Base-by-base conservation (phyloP, 192 early-diverging fungal species). In the Gamsiella multidivaricata region DNA sequence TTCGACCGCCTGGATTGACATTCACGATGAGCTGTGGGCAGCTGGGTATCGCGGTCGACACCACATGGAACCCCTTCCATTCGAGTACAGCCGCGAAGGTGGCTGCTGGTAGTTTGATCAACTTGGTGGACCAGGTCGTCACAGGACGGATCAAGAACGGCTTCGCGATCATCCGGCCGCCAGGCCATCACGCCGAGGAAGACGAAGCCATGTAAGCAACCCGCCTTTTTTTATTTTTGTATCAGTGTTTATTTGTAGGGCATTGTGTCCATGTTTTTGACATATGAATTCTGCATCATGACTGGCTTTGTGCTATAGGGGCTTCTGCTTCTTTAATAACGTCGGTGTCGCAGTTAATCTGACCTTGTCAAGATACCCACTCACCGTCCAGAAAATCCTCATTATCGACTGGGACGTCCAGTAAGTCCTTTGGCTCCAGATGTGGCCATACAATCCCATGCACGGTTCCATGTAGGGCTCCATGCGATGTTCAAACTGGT, bases 321-420 rank as follows among this genome's bases (percentile, higher is more conserved):
- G 93, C 5, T 94, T 91, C 55, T 94, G 93, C 59, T 84, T 91
- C 42, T 90, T 84, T 68, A 94, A 94, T 70, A 94, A 94, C 72
- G 91, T 94, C 9, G 91, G 89, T 2, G 86, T 94, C 10, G 93
- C 93, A 9, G 86, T 88, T 11, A 79, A 81, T 28, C 49, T 81
- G 6, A 73, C 91, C 17, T 67, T 92, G 26, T 61, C 66, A 26
- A 72, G 70, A 17, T 84, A 89, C 63, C 81, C 83, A 0, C 59
- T 64, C 8, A 81, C 80, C 11, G 82, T 87, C 18, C 69, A 86
- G 68, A 83, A 86, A 45, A 88, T 94, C 34, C 46, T 94, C 49
- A 89, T 94, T 37, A 74, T 94, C 25, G 93, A 94, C 59, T 94
- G 93, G 93, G 89, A 83, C 69, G 73, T 85, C 37, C 83, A 85